These are phyloP conservation scores for Tricholoma bakamatsutake DNA, from an alignment of 768 basidiomycete genomes.

Conservation along the genomic window DNA sequence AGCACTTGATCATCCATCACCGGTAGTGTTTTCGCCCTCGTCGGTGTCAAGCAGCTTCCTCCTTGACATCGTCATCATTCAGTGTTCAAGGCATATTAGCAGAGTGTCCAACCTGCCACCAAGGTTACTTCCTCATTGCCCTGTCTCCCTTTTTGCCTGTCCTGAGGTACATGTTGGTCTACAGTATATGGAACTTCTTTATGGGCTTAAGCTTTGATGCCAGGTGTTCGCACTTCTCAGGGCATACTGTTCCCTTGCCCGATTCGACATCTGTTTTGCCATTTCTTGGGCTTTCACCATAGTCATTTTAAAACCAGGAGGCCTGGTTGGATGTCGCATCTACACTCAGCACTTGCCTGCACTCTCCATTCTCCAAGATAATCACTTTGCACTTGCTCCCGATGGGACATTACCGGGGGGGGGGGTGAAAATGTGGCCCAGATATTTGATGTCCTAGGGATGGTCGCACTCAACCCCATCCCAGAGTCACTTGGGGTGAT, in stretches of 20 bases:
- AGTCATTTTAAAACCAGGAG: slow-evolving; percentile 7
- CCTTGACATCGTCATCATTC: too few relatives aligned
- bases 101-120: slow-evolving; percentile 10
- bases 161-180: slow-evolving; percentile 6
- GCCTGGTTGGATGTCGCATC: slow-evolving; percentile 3
- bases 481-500: background rate
- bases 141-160: slow-evolving; percentile 8
- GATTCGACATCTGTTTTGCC: slow-evolving; percentile 7
- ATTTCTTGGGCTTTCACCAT: slow-evolving; percentile 7
- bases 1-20: too few relatives aligned
- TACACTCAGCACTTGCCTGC: slow-evolving; percentile 6
- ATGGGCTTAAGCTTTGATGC: background rate
- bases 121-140: slow-evolving; percentile 8
- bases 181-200: background rate
- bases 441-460: slow-evolving; percentile 6
- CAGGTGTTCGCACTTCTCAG: slow-evolving; percentile 8
- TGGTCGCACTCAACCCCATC: background rate
- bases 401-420: slow-evolving; percentile 4
- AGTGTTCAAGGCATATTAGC: background rate
- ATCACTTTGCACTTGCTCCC: slow-evolving; percentile 5
- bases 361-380: slow-evolving; percentile 7
- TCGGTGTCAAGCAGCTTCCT: too few relatives aligned
- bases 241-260: slow-evolving; percentile 6
- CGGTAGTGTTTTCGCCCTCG: too few relatives aligned
- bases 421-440: slow-evolving; percentile 7